A percentile compares a stretch with the other conserved stretches of the same genome.
Conservation (phyloP, 2,329 filamentous ascomycete genomes). For the Clonostachys chloroleuca region DNA sequence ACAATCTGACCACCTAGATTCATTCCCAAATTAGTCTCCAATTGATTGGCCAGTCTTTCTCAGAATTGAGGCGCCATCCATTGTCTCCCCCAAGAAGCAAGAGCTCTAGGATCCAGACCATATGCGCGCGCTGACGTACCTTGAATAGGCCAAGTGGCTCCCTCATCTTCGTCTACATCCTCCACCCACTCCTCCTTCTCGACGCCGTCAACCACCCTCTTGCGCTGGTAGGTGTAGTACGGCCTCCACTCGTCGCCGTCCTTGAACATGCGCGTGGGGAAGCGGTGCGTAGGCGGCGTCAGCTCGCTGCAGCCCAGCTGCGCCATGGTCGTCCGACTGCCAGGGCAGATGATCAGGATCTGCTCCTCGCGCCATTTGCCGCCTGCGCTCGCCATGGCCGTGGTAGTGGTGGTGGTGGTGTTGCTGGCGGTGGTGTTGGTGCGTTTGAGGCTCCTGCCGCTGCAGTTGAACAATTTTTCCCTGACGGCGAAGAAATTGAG, state of each 20-base stretch:
- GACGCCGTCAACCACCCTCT: conserved; percentile 42
- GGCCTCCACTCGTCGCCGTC: conserved; percentile 75
- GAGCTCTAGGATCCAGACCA: background rate
- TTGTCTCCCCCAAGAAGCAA: no score
- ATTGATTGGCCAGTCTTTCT: background rate
- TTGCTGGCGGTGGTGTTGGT: conserved; percentile 1
- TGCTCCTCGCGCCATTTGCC: conserved; percentile 62
- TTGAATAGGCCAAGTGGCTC: conserved; percentile 81
- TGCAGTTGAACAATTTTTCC: background rate
- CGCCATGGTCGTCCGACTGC: conserved; percentile 85
- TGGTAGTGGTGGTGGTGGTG: conserved; percentile 3
- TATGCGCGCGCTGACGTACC: conserved; percentile 27
- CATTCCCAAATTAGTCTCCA: background rate
- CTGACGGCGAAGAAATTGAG: background rate
- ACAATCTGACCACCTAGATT: conserved; percentile 69
- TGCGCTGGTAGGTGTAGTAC: conserved; percentile 68
- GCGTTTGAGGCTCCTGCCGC: background rate
- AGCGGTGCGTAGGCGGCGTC: conserved; percentile 80
- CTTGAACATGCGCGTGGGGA: conserved; percentile 92
- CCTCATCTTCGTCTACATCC: conserved; percentile 81
- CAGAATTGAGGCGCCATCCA: background rate
- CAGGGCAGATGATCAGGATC: conserved; percentile 70
- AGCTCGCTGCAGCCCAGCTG: conserved; percentile 89
- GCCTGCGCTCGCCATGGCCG: conserved; percentile 48
- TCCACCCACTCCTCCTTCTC: conserved; percentile 75